These are phyloP conservation scores for Asterophora lycoperdoides DNA, from an alignment of 768 basidiomycete species.

Conservation along the genomic window DNA sequence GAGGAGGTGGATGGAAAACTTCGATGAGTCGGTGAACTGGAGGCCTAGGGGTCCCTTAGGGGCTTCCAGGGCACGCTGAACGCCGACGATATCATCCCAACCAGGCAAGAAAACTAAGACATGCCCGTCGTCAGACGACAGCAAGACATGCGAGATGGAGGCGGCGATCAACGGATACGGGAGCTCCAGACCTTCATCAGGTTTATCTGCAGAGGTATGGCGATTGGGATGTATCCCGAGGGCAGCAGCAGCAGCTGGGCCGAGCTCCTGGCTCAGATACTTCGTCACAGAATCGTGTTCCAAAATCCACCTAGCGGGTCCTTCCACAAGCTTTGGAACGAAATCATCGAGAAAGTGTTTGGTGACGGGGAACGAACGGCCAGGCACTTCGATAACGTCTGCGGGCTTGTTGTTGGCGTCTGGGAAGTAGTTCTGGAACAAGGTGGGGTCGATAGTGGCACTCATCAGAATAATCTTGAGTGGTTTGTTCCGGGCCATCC, in stretches of 20 bases:
- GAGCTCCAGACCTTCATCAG: constrained; percentile 63
- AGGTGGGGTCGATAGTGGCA: constrained; percentile 86
- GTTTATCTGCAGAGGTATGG: constrained; percentile 14
- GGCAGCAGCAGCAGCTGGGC: constrained; percentile 22
- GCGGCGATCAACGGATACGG: constrained; percentile 80
- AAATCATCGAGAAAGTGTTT: constrained; percentile 81
- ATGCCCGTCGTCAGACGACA: constrained; percentile 74
- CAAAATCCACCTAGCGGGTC: constrained; percentile 58
- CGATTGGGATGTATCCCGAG: constrained; percentile 22
- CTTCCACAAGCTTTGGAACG: constrained; percentile 44
- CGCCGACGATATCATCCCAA: constrained; percentile 82
- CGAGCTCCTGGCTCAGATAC: constrained; percentile 71
- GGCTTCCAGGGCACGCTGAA: constrained; percentile 59
- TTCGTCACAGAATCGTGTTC: constrained; percentile 62
- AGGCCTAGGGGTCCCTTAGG: constrained; percentile 48
- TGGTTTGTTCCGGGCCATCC: constrained; percentile 63
- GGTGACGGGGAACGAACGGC: constrained; percentile 84
- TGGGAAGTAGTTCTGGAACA: constrained; percentile 87
- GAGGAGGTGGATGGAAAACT: constrained; percentile 72
- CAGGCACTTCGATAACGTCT: constrained; percentile 77
- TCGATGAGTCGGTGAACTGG: constrained; percentile 53
- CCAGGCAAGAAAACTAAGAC: constrained; percentile 91
- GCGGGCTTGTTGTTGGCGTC: constrained; percentile 58
- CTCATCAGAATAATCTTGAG: constrained; percentile 93
- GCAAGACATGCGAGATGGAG: constrained; percentile 73